Base-by-base conservation (phyloP, 2,329 filamentous ascomycete species). In the Colletotrichum sp. region DNA sequence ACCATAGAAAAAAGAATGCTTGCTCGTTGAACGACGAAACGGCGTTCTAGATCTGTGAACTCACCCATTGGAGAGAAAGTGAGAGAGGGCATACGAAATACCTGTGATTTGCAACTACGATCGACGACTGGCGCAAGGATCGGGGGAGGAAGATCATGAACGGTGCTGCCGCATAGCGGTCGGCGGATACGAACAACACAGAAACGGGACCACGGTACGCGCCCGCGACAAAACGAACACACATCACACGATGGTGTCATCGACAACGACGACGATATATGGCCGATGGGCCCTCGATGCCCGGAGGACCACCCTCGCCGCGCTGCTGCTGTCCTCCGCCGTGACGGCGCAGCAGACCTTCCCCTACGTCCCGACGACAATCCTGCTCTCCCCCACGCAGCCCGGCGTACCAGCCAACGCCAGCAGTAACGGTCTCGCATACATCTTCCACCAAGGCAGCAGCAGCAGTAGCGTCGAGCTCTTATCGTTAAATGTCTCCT, bases 291-390 rank as follows among this genome's bases (percentile, higher is more conserved):
- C 43, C 72, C n/a, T 21, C 43, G 24, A 36, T 3, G 30, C 57
- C 36, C 59, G 32, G 28, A 21, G 59, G 28, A 69, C 39, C 70
- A 28, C 70, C 21, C 57, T 69, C 39, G 63, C 68, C 4, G 72
- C 72, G n/a, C 63, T 78, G 69, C 57, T 78, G n/a, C 34, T 77
- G 28, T 52, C 72, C 5, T 60, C 72, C 16, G 26, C 69, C 24
- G 76, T 57, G 24, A 78, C 81, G 48, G 80, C 84, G 8, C 86
- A 88, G 68, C 86, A 88, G 79, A 83, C 83, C 65, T 89, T 95
- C 68, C 95, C 95, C 30, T 98, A 98, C 86, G 92, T 93, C 71
- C 94, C 95, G 4, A 95, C 95, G 0, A 92, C 91, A 34, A 89
- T 98, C 68, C 90, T 96, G 74, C 88, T 92, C 61, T 87, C 90